A percentile compares a stretch with the other conserved stretches of the same genome.
Conservation (phyloP, 306 rosid species). For the Pyrus bretschneideri region DNA sequence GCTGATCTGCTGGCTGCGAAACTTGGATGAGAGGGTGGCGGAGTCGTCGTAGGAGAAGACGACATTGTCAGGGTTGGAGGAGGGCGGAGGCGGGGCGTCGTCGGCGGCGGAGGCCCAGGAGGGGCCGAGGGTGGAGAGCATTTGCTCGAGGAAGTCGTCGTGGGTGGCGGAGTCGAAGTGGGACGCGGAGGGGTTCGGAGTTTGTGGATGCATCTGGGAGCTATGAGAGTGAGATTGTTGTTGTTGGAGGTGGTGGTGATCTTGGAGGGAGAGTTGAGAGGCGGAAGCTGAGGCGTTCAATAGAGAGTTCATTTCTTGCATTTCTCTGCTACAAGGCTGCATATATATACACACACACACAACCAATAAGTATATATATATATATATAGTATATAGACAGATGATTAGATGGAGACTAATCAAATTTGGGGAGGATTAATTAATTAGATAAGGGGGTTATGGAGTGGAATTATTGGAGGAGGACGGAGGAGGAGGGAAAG, state of each 20-base stretch:
- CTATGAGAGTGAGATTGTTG: constrained; percentile 1
- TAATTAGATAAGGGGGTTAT: background rate
- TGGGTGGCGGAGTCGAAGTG: constrained; percentile 49
- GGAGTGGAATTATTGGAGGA: background rate
- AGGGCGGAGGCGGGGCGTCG: constrained; percentile 4
- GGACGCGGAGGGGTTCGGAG: background rate
- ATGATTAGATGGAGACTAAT: background rate
- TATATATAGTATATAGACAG: background rate
- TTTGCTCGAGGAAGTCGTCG: constrained; percentile 88
- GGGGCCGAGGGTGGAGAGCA: constrained; percentile 61
- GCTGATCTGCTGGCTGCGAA: constrained; percentile 68
- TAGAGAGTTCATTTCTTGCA: constrained; percentile 56
- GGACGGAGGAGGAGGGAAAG: background rate
- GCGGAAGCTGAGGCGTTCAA: constrained; percentile 25
- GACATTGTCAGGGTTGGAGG: constrained; percentile 14
- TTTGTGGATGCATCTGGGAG: constrained; percentile 29
- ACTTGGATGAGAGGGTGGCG: constrained; percentile 52
- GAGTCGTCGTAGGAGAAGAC: constrained; percentile 48
- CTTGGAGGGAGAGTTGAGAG: constrained; percentile 52
- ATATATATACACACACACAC: constrained; percentile 20
- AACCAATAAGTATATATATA: background rate
- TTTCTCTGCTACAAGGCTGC: constrained; percentile 64
- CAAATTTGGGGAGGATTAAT: background rate
- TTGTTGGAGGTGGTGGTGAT: constrained; percentile 28
- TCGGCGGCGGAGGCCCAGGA: constrained; percentile 53